Base-by-base conservation (phyloP, 768 basidiomycete species). In the Melanogaster broomeanus region DNA sequence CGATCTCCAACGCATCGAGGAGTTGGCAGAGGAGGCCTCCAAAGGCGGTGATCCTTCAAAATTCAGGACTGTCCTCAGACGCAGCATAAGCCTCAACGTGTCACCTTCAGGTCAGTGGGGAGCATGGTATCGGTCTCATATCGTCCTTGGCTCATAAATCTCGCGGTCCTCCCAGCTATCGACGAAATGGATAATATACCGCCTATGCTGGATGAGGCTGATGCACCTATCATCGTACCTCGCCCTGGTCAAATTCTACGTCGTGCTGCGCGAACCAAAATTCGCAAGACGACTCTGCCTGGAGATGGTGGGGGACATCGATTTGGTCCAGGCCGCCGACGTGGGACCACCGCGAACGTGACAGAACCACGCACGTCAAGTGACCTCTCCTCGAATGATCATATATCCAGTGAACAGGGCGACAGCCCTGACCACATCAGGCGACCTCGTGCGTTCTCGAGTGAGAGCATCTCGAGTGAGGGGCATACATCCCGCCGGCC, bases 1-100 rank as follows among this genome's bases (percentile, higher is more conserved):
- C 61, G 97, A 98, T 70, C 75, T 98, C n/a, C 95, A 98, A 69
- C 88, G 85, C 67, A 76, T 99, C 52, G 97, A 99, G 69, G 83
- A 90, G 65, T 74, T 98, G 28, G 94, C 94, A 34, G 92, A 95
- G 72, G 92, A 96, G 66, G 92, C 91, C 0, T 87, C 86, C 30
- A 77, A 76, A 61, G 91, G 82, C 61, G 87, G 88, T 61, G 94
- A 94, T 73, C 87, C 91, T 18, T 81, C 85, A 42, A 84, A 79
- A 66, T 82, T 94, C 63, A 80, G 88, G 65, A 90, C 77, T 48
- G 82, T 89, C 55, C 75, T 95, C 62, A 80, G 89, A 66, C 82
- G 93, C 61, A 95, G 90, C 68, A 76, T 97, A 51, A 95, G 92
- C 69, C 74, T 94, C 67, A 95, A 93, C 68, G 72, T 90, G 22